These are phyloP conservation scores for Psilocybe sp. DNA, from an alignment of 768 basidiomycete species.

Conservation along the genomic window DNA sequence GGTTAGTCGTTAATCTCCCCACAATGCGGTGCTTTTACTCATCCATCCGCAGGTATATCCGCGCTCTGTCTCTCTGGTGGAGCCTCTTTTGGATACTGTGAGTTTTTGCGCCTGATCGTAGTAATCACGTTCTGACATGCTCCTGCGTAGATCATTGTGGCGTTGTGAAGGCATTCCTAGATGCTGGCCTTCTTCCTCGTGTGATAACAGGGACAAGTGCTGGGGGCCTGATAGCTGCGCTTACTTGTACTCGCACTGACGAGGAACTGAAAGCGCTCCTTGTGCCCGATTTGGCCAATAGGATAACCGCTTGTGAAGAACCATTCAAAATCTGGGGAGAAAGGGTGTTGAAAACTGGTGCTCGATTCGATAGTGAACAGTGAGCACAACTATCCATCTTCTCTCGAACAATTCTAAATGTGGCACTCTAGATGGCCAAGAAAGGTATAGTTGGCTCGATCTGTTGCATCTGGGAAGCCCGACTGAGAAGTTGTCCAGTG, in stretches of 20 bases:
- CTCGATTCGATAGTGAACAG: constrained; percentile 86
- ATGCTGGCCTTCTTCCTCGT: constrained; percentile 80
- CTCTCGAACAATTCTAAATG: constrained; percentile 2
- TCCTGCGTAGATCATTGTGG: constrained; percentile 72
- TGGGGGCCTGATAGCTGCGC: constrained; percentile 74
- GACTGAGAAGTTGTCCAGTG: constrained; percentile 40
- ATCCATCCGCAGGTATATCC: constrained; percentile 46
- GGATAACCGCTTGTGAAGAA: constrained; percentile 82
- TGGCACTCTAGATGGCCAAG: constrained; percentile 66
- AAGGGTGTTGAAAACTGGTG: constrained; percentile 83
- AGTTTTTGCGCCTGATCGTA: constrained; percentile 19
- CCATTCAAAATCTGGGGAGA: constrained; percentile 64
- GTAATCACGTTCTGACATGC: constrained; percentile 2
- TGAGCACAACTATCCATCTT: constrained; percentile 18
- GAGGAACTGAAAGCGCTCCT: constrained; percentile 78
- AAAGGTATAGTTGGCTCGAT: constrained; percentile 51
- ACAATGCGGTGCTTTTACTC: not conserved
- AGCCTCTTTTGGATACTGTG: constrained; percentile 92
- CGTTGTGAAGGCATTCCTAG: constrained; percentile 88
- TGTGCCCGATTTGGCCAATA: constrained; percentile 80
- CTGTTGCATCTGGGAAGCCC: not conserved
- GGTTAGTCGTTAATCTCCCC: constrained; percentile 36
- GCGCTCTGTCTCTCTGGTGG: constrained; percentile 97
- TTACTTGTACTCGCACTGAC: constrained; percentile 86
- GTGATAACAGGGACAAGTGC: constrained; percentile 96